These are phyloP conservation scores for Tolypocladium ovalisporum DNA, from an alignment of 2,329 filamentous ascomycete species.

Conservation along the genomic window DNA sequence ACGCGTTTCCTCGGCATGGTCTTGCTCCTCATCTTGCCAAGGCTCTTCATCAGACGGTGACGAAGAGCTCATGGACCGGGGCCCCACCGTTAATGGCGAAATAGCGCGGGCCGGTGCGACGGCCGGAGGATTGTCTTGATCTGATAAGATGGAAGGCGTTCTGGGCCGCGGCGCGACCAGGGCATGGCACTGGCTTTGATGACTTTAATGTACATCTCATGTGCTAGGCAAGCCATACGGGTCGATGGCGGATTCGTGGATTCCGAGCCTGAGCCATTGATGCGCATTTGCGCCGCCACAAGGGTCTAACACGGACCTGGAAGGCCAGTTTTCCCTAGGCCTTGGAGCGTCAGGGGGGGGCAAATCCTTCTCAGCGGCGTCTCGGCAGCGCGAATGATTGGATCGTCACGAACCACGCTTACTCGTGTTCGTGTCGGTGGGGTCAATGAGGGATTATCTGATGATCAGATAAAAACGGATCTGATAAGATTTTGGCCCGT, in stretches of 20 bases:
- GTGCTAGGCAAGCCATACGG: not conserved
- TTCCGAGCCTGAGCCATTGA: not conserved
- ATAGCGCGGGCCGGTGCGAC: not conserved
- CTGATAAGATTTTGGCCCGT: slow-evolving; percentile 22
- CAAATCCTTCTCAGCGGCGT: not conserved
- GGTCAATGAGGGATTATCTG: slow-evolving; percentile 36
- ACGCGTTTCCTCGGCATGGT: not conserved
- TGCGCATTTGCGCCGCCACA: not conserved
- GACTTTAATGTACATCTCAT: not conserved
- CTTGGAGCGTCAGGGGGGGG: not conserved
- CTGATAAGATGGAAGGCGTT: not conserved
- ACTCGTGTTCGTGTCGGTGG: slow-evolving; percentile 9
- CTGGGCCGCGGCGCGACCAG: not conserved
- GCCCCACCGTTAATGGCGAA: not conserved
- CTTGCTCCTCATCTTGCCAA: not conserved
- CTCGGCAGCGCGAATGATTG: not conserved
- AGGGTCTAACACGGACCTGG: not conserved
- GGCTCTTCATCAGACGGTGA: not conserved
- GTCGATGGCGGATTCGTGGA: not conserved
- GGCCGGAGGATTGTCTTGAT: not conserved
- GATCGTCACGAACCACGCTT: not conserved
- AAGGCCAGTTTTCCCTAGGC: not conserved
- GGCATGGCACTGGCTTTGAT: not conserved
- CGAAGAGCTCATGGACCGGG: not conserved
- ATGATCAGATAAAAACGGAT: slow-evolving; percentile 44